Conservation (phyloP, 1,139 yeast species). For the Taphrina betulina region DNA sequence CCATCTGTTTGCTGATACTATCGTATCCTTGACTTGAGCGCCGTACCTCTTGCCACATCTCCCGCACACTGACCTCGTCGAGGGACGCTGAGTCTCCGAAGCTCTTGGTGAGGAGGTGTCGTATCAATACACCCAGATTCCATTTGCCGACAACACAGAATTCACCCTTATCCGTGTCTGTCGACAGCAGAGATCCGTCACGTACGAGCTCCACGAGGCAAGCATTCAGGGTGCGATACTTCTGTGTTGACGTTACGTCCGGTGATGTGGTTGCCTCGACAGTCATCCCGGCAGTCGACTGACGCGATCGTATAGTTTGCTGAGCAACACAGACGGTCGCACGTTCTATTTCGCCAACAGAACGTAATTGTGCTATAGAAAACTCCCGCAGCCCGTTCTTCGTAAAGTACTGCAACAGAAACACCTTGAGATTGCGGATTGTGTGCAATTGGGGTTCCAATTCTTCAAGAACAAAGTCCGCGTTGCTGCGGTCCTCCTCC, state of each 20-base stretch:
- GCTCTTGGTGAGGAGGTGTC: background rate
- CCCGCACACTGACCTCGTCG: slow-evolving; percentile 11
- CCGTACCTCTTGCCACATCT: slow-evolving; percentile 16
- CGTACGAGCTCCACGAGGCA: slow-evolving; percentile 27
- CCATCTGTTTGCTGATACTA: slow-evolving; percentile 25
- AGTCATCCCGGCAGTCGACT: background rate
- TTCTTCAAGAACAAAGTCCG: background rate
- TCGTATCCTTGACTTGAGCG: slow-evolving; percentile 1
- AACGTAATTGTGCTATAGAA: slow-evolving; percentile 19
- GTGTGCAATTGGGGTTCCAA: slow-evolving; percentile 7
- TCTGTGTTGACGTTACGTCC: slow-evolving; percentile 9
- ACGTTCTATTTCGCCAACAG: slow-evolving; percentile 17
- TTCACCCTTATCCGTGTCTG: slow-evolving; percentile 4
- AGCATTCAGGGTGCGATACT: slow-evolving; percentile 15
- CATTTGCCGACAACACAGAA: slow-evolving; percentile 28
- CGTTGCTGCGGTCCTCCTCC: background rate
- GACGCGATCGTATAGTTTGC: background rate
- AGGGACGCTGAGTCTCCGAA: background rate
- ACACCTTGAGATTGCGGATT: slow-evolving; percentile 7
- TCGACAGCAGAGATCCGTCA: slow-evolving; percentile 16
- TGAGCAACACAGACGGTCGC: slow-evolving; percentile 22
- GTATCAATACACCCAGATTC: slow-evolving; percentile 26
- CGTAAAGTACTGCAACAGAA: slow-evolving; percentile 11
- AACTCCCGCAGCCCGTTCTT: slow-evolving; percentile 6
- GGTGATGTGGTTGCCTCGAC: background rate